These are phyloP conservation scores for Talaromyces sp. DNA, from an alignment of 2,329 filamentous ascomycete species.

Conservation along the genomic window DNA sequence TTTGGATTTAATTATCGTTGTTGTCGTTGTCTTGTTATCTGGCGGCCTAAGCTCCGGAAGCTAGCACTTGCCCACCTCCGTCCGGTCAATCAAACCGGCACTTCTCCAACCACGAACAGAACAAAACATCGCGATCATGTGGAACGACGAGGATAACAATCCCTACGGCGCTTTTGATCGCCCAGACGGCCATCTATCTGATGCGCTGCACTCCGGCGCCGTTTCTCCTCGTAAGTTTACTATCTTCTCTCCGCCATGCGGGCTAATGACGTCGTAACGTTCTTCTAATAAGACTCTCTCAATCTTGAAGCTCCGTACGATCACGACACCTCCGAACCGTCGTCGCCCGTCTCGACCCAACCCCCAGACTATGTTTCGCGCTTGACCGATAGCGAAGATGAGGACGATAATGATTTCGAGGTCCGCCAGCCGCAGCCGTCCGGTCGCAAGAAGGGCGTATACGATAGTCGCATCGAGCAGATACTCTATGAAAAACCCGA, in stretches of 20 bases:
- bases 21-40: not conserved
- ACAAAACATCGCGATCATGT: conserved; percentile 60
- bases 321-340: conserved; percentile 61
- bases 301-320: conserved; percentile 53
- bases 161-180: conserved; percentile 93
- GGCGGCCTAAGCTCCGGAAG: conserved; percentile 1
- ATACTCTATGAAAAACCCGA: conserved; percentile 94
- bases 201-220: conserved; percentile 60
- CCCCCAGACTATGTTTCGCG: conserved; percentile 56
- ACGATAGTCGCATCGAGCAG: conserved; percentile 94
- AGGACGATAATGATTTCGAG: conserved; percentile 54
- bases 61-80: not conserved
- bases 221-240: conserved; percentile 51
- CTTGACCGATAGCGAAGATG: conserved; percentile 55
- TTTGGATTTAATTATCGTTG: not conserved
- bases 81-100: not conserved
- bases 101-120: conserved; percentile 1
- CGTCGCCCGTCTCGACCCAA: conserved; percentile 67
- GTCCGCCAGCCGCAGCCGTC: conserved; percentile 48
- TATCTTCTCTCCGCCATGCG: not conserved
- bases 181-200: conserved; percentile 71
- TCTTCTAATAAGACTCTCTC: not conserved
- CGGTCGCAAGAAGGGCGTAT: conserved; percentile 72
- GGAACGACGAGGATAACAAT: conserved; percentile 99
- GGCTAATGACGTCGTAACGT: conserved; percentile 7